phyloP scores from a whole-genome alignment of 192 early-diverging fungal species.

The Coemansia sp. region DNA sequence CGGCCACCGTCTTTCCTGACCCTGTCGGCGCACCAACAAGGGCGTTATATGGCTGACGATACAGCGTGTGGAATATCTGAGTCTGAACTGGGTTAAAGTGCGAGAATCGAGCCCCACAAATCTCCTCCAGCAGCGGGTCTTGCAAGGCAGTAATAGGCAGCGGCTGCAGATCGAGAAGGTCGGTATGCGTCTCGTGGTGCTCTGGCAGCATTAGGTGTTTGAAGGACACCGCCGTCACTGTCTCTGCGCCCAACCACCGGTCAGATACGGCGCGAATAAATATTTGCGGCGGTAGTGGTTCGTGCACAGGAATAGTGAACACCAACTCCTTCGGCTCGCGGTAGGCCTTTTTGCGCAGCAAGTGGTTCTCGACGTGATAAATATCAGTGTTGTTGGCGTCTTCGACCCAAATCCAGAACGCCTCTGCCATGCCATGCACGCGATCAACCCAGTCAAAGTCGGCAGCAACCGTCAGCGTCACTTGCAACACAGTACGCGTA shows the following conservation, averaged over 20 bases:
- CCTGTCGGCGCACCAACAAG: constrained; percentile 97
- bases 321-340: constrained; percentile 68
- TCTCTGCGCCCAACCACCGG: constrained; percentile 92
- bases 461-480: constrained; percentile 76
- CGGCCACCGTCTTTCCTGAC: constrained; percentile 96
- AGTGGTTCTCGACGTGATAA: constrained; percentile 89
- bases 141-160: constrained; percentile 84
- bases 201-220: constrained; percentile 89
- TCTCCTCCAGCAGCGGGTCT: constrained; percentile 79
- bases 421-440: constrained; percentile 87
- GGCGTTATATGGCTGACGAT: constrained; percentile 79
- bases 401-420: constrained; percentile 97
- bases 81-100: constrained; percentile 99
- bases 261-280: constrained; percentile 94
- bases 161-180: constrained; percentile 90
- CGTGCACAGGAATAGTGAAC: constrained; percentile 91
- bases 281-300: constrained; percentile 89
- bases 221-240: constrained; percentile 83
- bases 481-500: constrained; percentile 85
- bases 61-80: constrained; percentile 97
- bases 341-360: constrained; percentile 69
- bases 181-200: constrained; percentile 82
- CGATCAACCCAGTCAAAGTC: constrained; percentile 95
- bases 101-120: constrained; percentile 81
- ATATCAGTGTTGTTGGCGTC: constrained; percentile 88